Evolutionary conservation across 768 basidiomycete species (phyloP).

Genomic region (Trametes meyenii): DNA sequence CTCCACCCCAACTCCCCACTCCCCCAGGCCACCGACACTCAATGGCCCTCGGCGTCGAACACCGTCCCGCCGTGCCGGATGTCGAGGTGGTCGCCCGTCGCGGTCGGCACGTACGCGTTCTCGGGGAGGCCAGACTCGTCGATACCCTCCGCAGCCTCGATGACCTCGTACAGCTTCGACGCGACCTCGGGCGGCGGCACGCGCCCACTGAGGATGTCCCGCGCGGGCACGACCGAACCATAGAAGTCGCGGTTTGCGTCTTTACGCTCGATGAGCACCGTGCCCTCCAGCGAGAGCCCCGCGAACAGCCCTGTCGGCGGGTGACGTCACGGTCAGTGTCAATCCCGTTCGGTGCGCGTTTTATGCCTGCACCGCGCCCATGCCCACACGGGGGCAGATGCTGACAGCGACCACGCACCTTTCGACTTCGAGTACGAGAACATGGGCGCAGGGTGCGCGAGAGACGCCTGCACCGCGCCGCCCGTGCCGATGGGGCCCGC

Average conservation of each 20-base stretch:
- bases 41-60: conserved; percentile 72
- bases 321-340: conserved; percentile 1
- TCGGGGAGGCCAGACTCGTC: conserved; percentile 85
- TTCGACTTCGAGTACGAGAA: conserved; percentile 97
- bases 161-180: conserved; percentile 89
- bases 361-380: not conserved
- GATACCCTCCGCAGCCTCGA: conserved; percentile 93
- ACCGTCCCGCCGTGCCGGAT: conserved; percentile 55
- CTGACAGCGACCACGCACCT: conserved; percentile 49
- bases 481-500: conserved; percentile 96
- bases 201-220: conserved; percentile 88
- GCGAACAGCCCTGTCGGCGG: conserved; percentile 81
- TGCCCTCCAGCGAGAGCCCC: conserved; percentile 92
- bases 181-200: conserved; percentile 99
- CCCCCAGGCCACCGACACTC: not conserved
- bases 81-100: conserved; percentile 59
- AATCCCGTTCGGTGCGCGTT: not conserved
- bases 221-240: conserved; percentile 85
- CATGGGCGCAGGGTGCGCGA: conserved; percentile 95
- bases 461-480: conserved; percentile 81
- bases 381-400: not conserved
- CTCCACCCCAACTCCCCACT: not conserved
- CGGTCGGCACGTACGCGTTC: conserved; percentile 75
- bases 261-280: conserved; percentile 91
- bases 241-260: conserved; percentile 98